Base-by-base conservation (phyloP, 345 rosid genomes). In the Eucalyptus sp. region DNA sequence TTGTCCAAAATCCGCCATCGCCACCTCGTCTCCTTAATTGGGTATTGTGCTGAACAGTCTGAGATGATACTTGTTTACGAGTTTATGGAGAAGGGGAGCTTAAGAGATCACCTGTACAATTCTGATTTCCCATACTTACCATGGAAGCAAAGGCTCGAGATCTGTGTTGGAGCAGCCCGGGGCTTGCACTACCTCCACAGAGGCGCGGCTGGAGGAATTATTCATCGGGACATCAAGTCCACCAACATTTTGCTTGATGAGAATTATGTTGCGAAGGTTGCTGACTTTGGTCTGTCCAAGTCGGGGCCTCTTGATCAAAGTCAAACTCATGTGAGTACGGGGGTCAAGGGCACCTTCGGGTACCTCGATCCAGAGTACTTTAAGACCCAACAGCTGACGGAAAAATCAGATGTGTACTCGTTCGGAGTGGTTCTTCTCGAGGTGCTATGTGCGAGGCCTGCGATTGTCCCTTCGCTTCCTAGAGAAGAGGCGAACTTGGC, bases 1-100 rank as follows among this genome's bases (percentile, higher is more conserved):
- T 89, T 96, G 66, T 96, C 96, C 60, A 96, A 94, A 88, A 95
- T 95, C 81, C 88, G 93, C 4, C 98, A 95, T 87, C 94, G 91
- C 13, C 96, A 97, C 85, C 95, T 97, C 4, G 95, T 95, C 37
- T 93, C 99, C 16, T 91, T 97, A 87, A 94, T 91, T 1, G 99
- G 98, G 27, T 96, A 95, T 52, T 95, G 97, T 87, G 89, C 92
- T n/a, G 97, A 96, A 62, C 60, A 90, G 87, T 86, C 91, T 37
- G 94, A 94, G 89, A 95, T 95, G 97, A 93, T 94, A 62, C 90
- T 94, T 68, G 94, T 95, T 17, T 94, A 93, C 10, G 96, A 95
- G 79, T 94, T 91, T 90, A 93, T 95, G 95, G 95, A 95, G 86
- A 93, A 92, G 18, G 95, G 96, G 5, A 91, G 93, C 18, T 50